A percentile compares a stretch with the other conserved stretches of the same genome.
Evolutionary conservation across 2,329 filamentous ascomycete genomes (phyloP).

Genomic region (Capronia epimyces): DNA sequence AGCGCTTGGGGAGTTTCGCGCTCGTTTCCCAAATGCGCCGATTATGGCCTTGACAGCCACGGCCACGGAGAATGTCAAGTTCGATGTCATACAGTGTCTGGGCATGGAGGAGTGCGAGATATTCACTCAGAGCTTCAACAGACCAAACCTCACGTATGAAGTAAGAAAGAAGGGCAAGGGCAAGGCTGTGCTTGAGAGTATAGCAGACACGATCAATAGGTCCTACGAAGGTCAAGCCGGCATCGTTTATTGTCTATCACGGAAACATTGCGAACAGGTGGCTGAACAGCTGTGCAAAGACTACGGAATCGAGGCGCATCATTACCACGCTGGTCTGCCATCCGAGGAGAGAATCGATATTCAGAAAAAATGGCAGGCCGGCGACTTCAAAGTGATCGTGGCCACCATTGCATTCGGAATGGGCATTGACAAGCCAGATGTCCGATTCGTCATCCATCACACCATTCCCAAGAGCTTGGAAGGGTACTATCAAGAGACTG

Average conservation of each 20-base stretch:
- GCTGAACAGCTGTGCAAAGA: constrained; percentile 60
- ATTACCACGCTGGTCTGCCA: constrained; percentile 80
- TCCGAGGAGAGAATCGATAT: constrained; percentile 62
- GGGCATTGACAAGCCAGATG: constrained; percentile 98
- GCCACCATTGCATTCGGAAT: constrained; percentile 98
- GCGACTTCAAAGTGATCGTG: constrained; percentile 79
- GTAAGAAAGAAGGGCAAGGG: constrained; percentile 66
- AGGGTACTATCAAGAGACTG: constrained; percentile 97
- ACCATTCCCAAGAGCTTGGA: constrained; percentile 90
- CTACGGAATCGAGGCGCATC: constrained; percentile 64
- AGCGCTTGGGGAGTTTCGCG: constrained; percentile 67
- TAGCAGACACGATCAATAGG: constrained; percentile 57
- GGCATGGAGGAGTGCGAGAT: constrained; percentile 70
- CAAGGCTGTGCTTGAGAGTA: constrained; percentile 48
- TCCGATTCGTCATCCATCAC: constrained; percentile 93
- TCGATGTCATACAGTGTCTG: constrained; percentile 89
- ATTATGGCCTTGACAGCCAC: constrained; percentile 95
- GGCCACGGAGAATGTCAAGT: constrained; percentile 85
- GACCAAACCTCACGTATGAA: constrained; percentile 89
- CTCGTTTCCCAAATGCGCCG: constrained; percentile 70
- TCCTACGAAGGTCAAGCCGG: constrained; percentile 70
- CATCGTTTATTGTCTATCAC: constrained; percentile 88
- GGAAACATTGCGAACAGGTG: constrained; percentile 74
- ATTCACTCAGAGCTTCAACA: constrained; percentile 91
- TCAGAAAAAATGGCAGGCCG: constrained; percentile 77